These are phyloP conservation scores for Rhizoctonia solani DNA, from an alignment of 1,284 basidiomycete genomes.

Conservation along the genomic window DNA sequence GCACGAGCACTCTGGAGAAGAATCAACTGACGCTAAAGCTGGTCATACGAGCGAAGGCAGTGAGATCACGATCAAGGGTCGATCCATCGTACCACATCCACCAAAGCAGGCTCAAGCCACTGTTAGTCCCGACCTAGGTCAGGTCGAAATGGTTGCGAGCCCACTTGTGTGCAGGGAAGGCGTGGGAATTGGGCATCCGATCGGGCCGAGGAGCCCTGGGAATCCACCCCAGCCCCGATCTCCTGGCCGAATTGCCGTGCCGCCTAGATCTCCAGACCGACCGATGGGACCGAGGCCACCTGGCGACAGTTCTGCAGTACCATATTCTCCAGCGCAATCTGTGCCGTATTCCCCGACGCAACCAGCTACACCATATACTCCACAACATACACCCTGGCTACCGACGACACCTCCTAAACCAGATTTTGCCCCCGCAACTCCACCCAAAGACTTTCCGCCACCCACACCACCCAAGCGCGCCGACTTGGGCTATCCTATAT, in stretches of 20 bases:
- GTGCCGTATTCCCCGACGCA: background rate
- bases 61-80: constrained; percentile 18
- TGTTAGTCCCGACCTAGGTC: background rate
- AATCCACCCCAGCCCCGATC: background rate
- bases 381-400: background rate
- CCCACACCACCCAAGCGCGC: background rate
- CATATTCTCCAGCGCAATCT: background rate
- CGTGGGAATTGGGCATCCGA: background rate
- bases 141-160: background rate
- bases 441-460: background rate
- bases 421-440: background rate
- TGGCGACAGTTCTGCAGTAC: background rate
- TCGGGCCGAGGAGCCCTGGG: background rate
- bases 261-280: background rate
- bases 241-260: background rate
- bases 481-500: background rate
- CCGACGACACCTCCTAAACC: background rate
- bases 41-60: constrained; percentile 13
- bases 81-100: constrained; percentile 5
- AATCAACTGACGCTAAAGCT: background rate
- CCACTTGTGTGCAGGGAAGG: background rate
- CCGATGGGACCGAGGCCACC: background rate
- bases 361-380: background rate
- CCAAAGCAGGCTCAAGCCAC: background rate
- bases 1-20: constrained; percentile 14